Evolutionary conservation across 2,329 filamentous ascomycete species (phyloP).

Genomic region (Sclerotinia borealis): DNA sequence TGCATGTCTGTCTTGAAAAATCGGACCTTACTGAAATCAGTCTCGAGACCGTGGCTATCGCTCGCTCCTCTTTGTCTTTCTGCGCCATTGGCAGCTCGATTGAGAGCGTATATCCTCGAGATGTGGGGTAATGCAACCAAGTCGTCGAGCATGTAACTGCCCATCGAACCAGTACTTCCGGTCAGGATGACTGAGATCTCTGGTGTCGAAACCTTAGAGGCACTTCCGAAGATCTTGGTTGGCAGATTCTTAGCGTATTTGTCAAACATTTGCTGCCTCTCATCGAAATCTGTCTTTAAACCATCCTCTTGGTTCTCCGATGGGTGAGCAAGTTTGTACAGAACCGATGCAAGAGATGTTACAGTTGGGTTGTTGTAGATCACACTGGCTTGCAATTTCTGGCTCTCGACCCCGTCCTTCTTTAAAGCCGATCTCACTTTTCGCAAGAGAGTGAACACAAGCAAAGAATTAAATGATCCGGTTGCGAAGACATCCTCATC

Average conservation of each 20-base stretch:
- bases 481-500: slow-evolving; percentile 7
- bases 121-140: slow-evolving; percentile 33
- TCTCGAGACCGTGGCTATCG: slow-evolving; percentile 36
- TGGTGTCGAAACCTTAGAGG: not conserved
- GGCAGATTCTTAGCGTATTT: slow-evolving; percentile 15
- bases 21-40: slow-evolving; percentile 37
- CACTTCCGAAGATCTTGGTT: not conserved
- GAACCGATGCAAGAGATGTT: slow-evolving; percentile 1
- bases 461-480: slow-evolving; percentile 11
- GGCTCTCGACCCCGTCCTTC: not conserved
- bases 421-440: slow-evolving; percentile 8
- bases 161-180: slow-evolving; percentile 45
- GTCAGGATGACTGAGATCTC: slow-evolving; percentile 36
- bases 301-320: not conserved
- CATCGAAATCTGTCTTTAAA: not conserved
- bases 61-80: slow-evolving; percentile 19
- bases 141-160: slow-evolving; percentile 41
- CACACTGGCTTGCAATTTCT: slow-evolving; percentile 7
- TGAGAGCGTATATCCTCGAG: slow-evolving; percentile 42
- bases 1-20: slow-evolving; percentile 46
- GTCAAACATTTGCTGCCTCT: slow-evolving; percentile 14
- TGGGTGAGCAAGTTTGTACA: slow-evolving; percentile 2
- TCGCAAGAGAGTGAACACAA: slow-evolving; percentile 10
- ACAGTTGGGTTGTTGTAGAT: slow-evolving; percentile 10
- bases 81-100: slow-evolving; percentile 33